Evolutionary conservation across 805 yeast species (phyloP), one percentile per base, ranked within the genome.

Genomic region (Yarrowia alimentaria): DNA sequence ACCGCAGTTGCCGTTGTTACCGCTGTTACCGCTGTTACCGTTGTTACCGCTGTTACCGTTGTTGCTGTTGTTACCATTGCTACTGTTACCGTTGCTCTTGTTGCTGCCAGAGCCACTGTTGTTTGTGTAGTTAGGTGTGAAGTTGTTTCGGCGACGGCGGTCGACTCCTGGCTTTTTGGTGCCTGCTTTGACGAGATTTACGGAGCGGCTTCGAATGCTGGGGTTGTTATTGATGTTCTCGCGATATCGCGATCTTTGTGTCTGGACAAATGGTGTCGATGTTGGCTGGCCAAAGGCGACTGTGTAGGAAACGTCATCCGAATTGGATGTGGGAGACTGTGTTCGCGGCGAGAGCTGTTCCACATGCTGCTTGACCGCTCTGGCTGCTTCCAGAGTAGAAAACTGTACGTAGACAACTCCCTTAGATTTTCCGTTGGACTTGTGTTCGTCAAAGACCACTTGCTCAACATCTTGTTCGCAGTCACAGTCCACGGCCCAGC

Each of bases 361-460:
- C 7, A 40, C 47, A 14, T 40, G 47, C 20, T 40, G 47, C 16
- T 55, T 57, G 13, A 55, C 37, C 1, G 30, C 20, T 6, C 31
- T 33, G n/a, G 60, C 52, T 2, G 48, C 53, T 14, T 31, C 48
- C n/a, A 40, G 25, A 10, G 30, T 28, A 14, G 34, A 22, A 21
- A 57, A 51, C 25, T 55, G 54, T 16, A 57, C 31, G 35, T 57
- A 57, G 2, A 54, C 58, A 1, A 32, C 43, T 1, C 60, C 60
- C 43, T 56, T 57, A 24, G 60, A 57, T 32, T 55, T 54, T 8
- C 60, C 58, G 29, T 57, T 57, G 51, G 55, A 40, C 28, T 57
- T 57, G 33, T 56, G 55, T 11, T 57, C 60, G 30, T 57, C 60
- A 35, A 58, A 57, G 2, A 54, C 33, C 1, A 57, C 51, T 7